Base-by-base conservation (phyloP, 768 basidiomycete genomes). In the Rhizopogon vesiculosus region DNA sequence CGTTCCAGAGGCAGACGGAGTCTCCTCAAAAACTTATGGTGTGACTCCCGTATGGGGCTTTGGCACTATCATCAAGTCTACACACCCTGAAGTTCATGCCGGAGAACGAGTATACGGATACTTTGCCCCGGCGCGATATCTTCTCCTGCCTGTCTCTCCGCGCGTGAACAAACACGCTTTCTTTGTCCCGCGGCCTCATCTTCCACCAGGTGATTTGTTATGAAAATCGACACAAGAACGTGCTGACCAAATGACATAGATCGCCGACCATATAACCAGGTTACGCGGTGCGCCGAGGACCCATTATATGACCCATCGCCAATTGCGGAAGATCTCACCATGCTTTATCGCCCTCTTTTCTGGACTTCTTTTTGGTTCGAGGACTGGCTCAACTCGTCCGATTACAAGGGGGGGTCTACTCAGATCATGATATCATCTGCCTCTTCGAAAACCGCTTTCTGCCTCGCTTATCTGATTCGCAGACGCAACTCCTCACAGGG, bases 281-380 rank as follows among this genome's bases (percentile, higher is more conserved):
- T 88, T 45, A 76, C 77, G 13, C 80, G 86, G 13, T 88, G 86
- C 57, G 68, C 75, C 6, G 62, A 65, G 8, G 86, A 88, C 57
- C 75, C 79, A 0, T 74, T 82, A 51, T 86, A 86, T 56, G 72
- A 72, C 16, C 69, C 79, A 0, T 76, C 75, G 0, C 72, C 78
- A 0, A 58, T 63, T 1, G 67, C 70, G 1, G 86, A 88, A 65
- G 86, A 86, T 61, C 71, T 86, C 41, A 81, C 79, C 0, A 87
- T 88, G 87, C 77, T 88, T 15, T 88, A 85, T 59, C 78, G 85
- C 0, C 85, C 87, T 0, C 73, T 88, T 15, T 88, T 87, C 66
- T 88, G 86, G 86, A 87, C 86, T 0, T 78, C 87, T 1, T 88
- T 79, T 59, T 88, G 86, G 86, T 85, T 78, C 59, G 84, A 88